phyloP scores from a whole-genome alignment of 257 asterid genomes.

The Gentiana macrophylla region DNA sequence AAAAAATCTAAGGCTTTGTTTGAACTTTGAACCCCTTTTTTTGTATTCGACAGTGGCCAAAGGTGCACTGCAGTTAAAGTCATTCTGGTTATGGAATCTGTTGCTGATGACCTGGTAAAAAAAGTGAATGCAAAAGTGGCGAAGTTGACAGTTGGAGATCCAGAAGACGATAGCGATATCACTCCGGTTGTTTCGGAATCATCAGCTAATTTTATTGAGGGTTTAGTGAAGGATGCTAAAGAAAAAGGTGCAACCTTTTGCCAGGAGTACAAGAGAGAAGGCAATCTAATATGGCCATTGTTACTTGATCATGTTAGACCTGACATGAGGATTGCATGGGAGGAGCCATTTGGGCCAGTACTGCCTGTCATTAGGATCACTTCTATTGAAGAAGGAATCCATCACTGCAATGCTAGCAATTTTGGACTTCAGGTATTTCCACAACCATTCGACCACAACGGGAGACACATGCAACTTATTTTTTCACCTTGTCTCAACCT shows the following conservation, averaged over 20 bases:
- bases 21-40: background rate
- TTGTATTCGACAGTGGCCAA: background rate
- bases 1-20: conserved; percentile 60
- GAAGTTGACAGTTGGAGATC: conserved; percentile 43
- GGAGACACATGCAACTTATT: too few relatives aligned
- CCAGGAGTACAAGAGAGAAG: conserved; percentile 89
- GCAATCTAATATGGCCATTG: conserved; percentile 69
- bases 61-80: too few relatives aligned
- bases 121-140: too few relatives aligned
- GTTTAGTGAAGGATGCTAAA: conserved; percentile 38
- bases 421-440: conserved; percentile 79
- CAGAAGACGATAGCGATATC: conserved; percentile 65
- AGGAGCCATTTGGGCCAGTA: conserved; percentile 97
- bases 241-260: conserved; percentile 85
- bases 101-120: too few relatives aligned
- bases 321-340: conserved; percentile 97
- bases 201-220: conserved; percentile 92
- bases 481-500: too few relatives aligned
- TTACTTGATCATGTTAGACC: conserved; percentile 70
- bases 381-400: conserved; percentile 83
- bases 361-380: conserved; percentile 69
- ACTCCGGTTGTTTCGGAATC: conserved; percentile 91
- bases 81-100: too few relatives aligned
- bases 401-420: conserved; percentile 95
- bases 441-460: too few relatives aligned